These are phyloP conservation scores for Fragosphaeria purpurea DNA, from an alignment of 2,329 filamentous ascomycete genomes.

Conservation along the genomic window DNA sequence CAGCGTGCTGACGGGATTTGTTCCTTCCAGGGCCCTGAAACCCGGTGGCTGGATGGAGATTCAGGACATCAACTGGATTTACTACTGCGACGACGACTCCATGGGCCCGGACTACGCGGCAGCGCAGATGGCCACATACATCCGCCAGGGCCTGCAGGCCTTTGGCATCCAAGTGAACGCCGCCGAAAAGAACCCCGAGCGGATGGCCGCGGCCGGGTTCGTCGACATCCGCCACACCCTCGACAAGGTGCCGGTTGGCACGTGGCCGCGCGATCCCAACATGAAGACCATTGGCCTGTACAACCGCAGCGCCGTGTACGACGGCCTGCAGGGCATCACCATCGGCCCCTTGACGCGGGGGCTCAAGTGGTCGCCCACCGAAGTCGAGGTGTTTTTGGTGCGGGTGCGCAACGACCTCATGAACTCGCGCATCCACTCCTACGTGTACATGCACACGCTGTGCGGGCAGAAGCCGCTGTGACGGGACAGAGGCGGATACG, in stretches of 20 bases:
- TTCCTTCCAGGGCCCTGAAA: slow-evolving; percentile 15
- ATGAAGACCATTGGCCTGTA: slow-evolving; percentile 18
- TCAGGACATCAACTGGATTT: slow-evolving; percentile 19
- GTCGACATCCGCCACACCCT: slow-evolving; percentile 21
- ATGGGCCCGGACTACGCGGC: slow-evolving; percentile 19
- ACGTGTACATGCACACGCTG: slow-evolving; percentile 6
- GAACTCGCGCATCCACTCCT: slow-evolving; percentile 12
- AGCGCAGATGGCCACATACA: slow-evolving; percentile 14
- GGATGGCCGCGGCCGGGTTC: slow-evolving; percentile 24
- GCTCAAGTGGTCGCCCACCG: slow-evolving; percentile 15
- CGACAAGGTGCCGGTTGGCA: slow-evolving; percentile 22
- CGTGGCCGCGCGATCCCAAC: slow-evolving; percentile 20
- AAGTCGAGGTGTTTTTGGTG: slow-evolving; percentile 16
- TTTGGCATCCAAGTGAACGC: slow-evolving; percentile 20
- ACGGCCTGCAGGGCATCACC: slow-evolving; percentile 17
- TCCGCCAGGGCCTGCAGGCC: slow-evolving; percentile 5
- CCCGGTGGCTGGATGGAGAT: slow-evolving; percentile 35
- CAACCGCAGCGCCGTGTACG: slow-evolving; percentile 17
- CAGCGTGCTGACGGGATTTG: no score
- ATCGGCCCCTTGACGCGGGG: slow-evolving; percentile 17
- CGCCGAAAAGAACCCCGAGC: slow-evolving; percentile 16
- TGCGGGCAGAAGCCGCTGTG: slow-evolving; percentile 10
- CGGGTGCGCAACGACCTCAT: slow-evolving; percentile 13
- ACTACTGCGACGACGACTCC: slow-evolving; percentile 18
- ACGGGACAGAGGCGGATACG: not conserved